These are phyloP conservation scores for Chernovozyma aurita DNA, from an alignment of 1,139 yeast genomes.

Conservation along the genomic window DNA sequence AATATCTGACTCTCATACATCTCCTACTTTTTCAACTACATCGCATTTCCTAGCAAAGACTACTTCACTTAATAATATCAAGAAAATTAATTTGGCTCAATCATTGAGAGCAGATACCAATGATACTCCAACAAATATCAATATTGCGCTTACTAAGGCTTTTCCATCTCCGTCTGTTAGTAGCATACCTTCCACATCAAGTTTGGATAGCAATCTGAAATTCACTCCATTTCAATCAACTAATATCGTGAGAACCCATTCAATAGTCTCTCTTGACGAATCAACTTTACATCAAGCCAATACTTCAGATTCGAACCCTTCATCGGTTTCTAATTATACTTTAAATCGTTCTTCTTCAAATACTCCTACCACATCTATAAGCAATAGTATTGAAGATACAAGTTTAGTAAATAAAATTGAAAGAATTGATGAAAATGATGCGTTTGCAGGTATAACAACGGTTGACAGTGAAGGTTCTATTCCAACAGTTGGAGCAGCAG, in stretches of 20 bases:
- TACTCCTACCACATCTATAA: slow-evolving; percentile 37
- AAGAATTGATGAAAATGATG: slow-evolving; percentile 2
- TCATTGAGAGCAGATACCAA: slow-evolving; percentile 23
- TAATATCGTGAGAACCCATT: slow-evolving; percentile 6
- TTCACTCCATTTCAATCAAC: slow-evolving; percentile 8
- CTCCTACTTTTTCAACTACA: not conserved
- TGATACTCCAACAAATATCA: slow-evolving; percentile 32
- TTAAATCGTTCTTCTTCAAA: slow-evolving; percentile 27
- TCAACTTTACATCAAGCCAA: slow-evolving; percentile 2
- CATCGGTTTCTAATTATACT: slow-evolving; percentile 22
- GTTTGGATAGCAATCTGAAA: not conserved
- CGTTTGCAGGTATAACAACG: not conserved
- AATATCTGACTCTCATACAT: not conserved
- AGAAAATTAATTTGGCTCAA: slow-evolving; percentile 21
- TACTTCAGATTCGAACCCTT: slow-evolving; percentile 20
- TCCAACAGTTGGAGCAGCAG: slow-evolving; percentile 19
- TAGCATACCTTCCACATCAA: not conserved
- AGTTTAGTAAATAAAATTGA: slow-evolving; percentile 1
- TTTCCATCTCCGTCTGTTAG: not conserved
- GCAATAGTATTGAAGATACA: slow-evolving; percentile 12
- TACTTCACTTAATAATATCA: slow-evolving; percentile 18
- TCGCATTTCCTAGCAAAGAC: slow-evolving; percentile 1
- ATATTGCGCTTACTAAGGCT: slow-evolving; percentile 5
- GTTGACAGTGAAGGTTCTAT: not conserved
- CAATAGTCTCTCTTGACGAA: slow-evolving; percentile 4